phyloP scores from a whole-genome alignment of 2,329 filamentous ascomycete genomes.

The Alternaria angustiovoidea region DNA sequence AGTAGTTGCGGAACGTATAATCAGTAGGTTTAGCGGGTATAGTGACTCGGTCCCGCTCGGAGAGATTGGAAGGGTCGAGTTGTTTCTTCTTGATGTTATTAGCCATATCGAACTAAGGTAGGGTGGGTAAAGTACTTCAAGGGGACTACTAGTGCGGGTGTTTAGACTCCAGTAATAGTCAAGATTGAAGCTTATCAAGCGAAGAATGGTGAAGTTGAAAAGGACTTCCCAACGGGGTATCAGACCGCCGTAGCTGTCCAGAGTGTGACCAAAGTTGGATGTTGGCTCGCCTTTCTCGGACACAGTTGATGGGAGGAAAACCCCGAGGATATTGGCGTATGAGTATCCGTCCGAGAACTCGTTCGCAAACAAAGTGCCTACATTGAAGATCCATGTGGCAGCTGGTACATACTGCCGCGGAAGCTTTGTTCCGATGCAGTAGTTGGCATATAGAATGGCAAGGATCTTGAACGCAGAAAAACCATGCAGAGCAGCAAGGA shows the following conservation, averaged over 20 bases:
- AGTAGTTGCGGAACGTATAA: slow-evolving; percentile 83
- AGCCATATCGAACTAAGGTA: slow-evolving; percentile 53
- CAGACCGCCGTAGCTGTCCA: slow-evolving; percentile 85
- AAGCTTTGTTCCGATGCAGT: slow-evolving; percentile 75
- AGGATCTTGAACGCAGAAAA: slow-evolving; percentile 85
- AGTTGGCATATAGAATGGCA: slow-evolving; percentile 81
- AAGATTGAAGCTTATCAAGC: slow-evolving; percentile 94
- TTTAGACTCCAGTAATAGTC: slow-evolving; percentile 94
- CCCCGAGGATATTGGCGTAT: slow-evolving; percentile 68
- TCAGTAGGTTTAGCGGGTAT: slow-evolving; percentile 75
- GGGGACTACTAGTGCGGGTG: slow-evolving; percentile 65
- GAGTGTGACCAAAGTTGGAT: slow-evolving; percentile 70
- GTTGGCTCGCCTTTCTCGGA: slow-evolving; percentile 56
- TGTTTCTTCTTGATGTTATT: slow-evolving; percentile 93
- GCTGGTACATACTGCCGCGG: slow-evolving; percentile 75
- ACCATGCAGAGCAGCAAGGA: slow-evolving; percentile 82
- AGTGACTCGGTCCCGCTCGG: slow-evolving; percentile 84
- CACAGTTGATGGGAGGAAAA: slow-evolving; percentile 55
- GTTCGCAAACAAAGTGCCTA: slow-evolving; percentile 86
- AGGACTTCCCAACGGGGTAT: slow-evolving; percentile 93
- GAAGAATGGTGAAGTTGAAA: slow-evolving; percentile 93
- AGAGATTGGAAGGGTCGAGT: slow-evolving; percentile 84
- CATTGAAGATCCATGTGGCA: slow-evolving; percentile 89
- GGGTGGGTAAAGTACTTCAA: slow-evolving; percentile 73
- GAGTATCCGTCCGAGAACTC: slow-evolving; percentile 82